Evolutionary conservation across 176 grass and related monocot genomes (phyloP), one percentile per base, ranked within the genome.

Genomic region (Avena atlantica): DNA sequence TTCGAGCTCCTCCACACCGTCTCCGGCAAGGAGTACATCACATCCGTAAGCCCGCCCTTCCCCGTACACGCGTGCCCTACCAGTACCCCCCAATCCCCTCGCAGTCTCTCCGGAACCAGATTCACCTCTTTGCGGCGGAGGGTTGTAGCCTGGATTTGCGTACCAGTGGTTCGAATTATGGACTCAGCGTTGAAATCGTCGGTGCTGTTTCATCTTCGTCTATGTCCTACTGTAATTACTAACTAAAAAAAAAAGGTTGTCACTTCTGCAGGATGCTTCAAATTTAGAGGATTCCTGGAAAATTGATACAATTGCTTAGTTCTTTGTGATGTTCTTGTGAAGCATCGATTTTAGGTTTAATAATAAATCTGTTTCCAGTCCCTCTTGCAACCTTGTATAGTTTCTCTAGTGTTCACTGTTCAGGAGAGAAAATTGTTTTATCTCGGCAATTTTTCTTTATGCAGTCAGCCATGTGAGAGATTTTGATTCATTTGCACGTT

Each of bases 11-110:
- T 98, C 65, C 93, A 98, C 78, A 95, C 93, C 62, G 60, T 78
- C 82, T 91, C 93, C 56, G 96, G 93, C 63, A 98, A 98, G 85
- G 92, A 98, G 84, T 96, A 95, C 90, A 98, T 98, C 93, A 98
- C 93, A 84, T 88, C 93, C 40, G 96, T 96, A 93, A 84, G 27
- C 36, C n/a, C 12, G 5, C 19, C n/a, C 53, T 9, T 3, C 27
- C 21, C 1, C 44, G 16, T 13, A 11, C 70, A 29, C 4, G 2
- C 12, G 9, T 23, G 12, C 71, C 29, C 31, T 84, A 66, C 56
- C 15, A 31, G 12, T 76, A 9, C 6, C 42, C 49, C 76, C 53
- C 57, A 37, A 4, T 53, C 50, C 65, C 19, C n/a, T 21, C 42
- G 29, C 36, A 1, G 12, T 42, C 16, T 49, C 21, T 83, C 13